phyloP scores from a whole-genome alignment of 805 yeast genomes.

The Myxozyma vanderwaltii region DNA sequence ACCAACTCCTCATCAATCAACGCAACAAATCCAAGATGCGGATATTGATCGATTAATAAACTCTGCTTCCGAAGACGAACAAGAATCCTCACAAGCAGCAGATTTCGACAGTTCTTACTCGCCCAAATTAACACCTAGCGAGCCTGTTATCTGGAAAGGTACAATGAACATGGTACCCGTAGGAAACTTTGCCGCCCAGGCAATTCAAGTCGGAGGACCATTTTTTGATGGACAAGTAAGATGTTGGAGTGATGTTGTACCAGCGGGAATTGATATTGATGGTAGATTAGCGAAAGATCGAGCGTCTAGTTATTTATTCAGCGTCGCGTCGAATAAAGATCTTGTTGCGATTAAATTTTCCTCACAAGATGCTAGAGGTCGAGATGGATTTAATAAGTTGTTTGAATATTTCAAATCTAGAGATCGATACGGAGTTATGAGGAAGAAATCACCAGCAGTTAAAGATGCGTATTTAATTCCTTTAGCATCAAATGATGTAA shows the following conservation, averaged over 20 bases:
- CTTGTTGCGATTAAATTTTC: slow-evolving; percentile 54
- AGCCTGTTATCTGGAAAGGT: slow-evolving; percentile 51
- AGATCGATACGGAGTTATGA: slow-evolving; percentile 62
- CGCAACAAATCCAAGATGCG: slow-evolving; percentile 19
- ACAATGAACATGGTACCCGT: slow-evolving; percentile 53
- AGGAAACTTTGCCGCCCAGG: slow-evolving; percentile 48
- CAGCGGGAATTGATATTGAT: slow-evolving; percentile 50
- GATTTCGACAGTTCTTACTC: slow-evolving; percentile 31
- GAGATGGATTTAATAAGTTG: slow-evolving; percentile 42
- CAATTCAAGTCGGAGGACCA: slow-evolving; percentile 46
- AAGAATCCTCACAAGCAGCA: slow-evolving; percentile 15
- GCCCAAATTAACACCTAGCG: slow-evolving; percentile 16
- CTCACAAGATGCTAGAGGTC: slow-evolving; percentile 35
- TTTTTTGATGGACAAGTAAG: slow-evolving; percentile 20
- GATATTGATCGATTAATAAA: slow-evolving; percentile 32
- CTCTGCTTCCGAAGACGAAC: slow-evolving; percentile 31
- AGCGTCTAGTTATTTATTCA: slow-evolving; percentile 61
- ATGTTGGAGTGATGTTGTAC: slow-evolving; percentile 32
- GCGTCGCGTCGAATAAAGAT: slow-evolving; percentile 52
- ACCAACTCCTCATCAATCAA: neutral
- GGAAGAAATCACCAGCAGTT: slow-evolving; percentile 52
- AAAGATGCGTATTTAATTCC: slow-evolving; percentile 67
- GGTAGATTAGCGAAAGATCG: slow-evolving; percentile 60
- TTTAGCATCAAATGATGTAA: slow-evolving; percentile 36
- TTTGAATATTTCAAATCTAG: slow-evolving; percentile 52